These are phyloP conservation scores for Fusarium odoratissimum DNA, from an alignment of 2,329 filamentous ascomycete genomes.

Conservation along the genomic window DNA sequence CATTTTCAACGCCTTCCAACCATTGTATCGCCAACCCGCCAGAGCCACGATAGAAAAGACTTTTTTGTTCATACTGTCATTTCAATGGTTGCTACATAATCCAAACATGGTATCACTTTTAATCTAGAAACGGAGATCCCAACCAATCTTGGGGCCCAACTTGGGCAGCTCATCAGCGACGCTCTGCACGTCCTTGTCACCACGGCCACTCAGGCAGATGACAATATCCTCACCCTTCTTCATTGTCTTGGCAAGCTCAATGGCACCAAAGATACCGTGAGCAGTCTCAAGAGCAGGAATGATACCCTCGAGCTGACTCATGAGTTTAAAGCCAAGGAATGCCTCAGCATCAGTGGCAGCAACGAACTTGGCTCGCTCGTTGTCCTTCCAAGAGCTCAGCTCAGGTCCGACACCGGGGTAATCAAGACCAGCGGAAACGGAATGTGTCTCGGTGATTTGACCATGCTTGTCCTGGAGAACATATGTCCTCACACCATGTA, in stretches of 20 bases:
- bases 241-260: conserved; percentile 94
- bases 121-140: conserved; percentile 69
- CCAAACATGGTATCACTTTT: conserved; percentile 37
- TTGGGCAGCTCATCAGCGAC: conserved; percentile 93
- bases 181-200: conserved; percentile 98
- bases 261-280: conserved; percentile 89
- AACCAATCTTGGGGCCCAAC: conserved; percentile 87
- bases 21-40: conserved; percentile 39
- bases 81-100: conserved; percentile 21
- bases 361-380: conserved; percentile 84
- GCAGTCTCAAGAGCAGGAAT: conserved; percentile 95
- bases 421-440: conserved; percentile 94
- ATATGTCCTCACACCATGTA: conserved; percentile 96
- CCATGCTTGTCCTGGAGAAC: conserved; percentile 92
- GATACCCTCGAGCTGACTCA: conserved; percentile 92
- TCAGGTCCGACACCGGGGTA: conserved; percentile 98
- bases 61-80: conserved; percentile 31
- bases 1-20: conserved; percentile 42
- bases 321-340: conserved; percentile 84
- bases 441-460: conserved; percentile 95
- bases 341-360: conserved; percentile 93
- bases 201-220: conserved; percentile 91
- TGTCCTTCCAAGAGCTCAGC: conserved; percentile 93
- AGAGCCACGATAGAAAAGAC: conserved; percentile 30
- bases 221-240: conserved; percentile 88